A percentile compares a stretch with the other conserved stretches of the same genome.
These are phyloP conservation scores for Herpetomonas tarakana DNA, from an alignment of 208 protist genomes.

Conservation along the genomic window DNA sequence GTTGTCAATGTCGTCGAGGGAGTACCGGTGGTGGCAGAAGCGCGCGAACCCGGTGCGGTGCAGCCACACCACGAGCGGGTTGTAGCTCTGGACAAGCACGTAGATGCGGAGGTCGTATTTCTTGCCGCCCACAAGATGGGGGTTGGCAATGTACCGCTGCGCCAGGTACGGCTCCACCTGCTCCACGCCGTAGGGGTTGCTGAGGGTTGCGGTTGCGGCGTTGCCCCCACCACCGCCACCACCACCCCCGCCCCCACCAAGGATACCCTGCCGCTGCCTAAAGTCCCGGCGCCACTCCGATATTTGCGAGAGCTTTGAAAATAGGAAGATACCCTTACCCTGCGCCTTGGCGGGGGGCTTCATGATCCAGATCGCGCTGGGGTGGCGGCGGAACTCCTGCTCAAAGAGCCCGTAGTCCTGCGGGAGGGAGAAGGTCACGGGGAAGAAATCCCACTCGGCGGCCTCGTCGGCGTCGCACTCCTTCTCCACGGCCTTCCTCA, in stretches of 20 bases:
- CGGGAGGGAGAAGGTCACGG: constrained; percentile 93
- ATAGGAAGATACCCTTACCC: constrained; percentile 97
- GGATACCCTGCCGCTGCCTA: constrained; percentile 53
- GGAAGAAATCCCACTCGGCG: constrained; percentile 93
- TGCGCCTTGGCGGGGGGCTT: constrained; percentile 96
- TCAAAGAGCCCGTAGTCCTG: constrained; percentile 94
- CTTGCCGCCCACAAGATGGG: constrained; percentile 90
- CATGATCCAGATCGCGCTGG: constrained; percentile 95
- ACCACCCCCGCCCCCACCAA: constrained; percentile 7
- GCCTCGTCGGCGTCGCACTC: constrained; percentile 83
- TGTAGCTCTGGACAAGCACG: constrained; percentile 83
- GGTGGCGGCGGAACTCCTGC: constrained; percentile 92
- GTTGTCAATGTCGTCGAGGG: constrained; percentile 89
- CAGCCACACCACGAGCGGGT: constrained; percentile 88
- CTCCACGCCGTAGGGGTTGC: constrained; percentile 37
- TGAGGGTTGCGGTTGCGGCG: not conserved
- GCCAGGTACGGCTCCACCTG: constrained; percentile 82
- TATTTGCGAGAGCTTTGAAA: constrained; percentile 95
- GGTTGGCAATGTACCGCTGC: constrained; percentile 90
- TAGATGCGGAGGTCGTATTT: constrained; percentile 95
- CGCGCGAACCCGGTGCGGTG: constrained; percentile 91
- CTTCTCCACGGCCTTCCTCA: constrained; percentile 84
- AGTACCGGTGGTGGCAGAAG: constrained; percentile 92
- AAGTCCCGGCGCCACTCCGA: constrained; percentile 92
- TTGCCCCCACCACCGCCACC: not conserved